Evolutionary conservation across 345 rosid genomes (phyloP).

Genomic region (Murraya koenigii): DNA sequence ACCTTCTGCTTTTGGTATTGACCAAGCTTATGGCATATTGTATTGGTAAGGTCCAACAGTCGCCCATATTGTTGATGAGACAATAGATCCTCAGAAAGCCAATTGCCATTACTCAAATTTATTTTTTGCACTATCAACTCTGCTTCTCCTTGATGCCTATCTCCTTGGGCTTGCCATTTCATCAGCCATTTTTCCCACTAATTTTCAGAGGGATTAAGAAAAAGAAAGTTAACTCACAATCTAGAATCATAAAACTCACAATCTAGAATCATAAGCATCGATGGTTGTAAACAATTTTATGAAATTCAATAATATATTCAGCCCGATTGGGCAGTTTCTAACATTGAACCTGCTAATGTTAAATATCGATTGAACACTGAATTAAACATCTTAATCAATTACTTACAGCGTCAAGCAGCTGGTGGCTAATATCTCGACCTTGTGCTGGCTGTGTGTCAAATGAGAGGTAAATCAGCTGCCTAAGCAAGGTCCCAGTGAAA

Average conservation of each 20-base stretch:
- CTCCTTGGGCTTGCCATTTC: conserved; percentile 57
- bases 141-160: conserved; percentile 45
- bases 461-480: conserved; percentile 51
- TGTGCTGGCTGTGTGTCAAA: conserved; percentile 48
- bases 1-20: too few species aligned
- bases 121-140: conserved; percentile 66
- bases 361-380: background rate
- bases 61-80: conserved; percentile 13
- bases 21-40: conserved; percentile 32
- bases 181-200: conserved; percentile 79
- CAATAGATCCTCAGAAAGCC: conserved; percentile 16
- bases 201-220: too few species aligned
- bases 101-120: conserved; percentile 30
- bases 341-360: too few species aligned
- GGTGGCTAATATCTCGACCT: conserved; percentile 48
- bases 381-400: too few species aligned
- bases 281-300: too few species aligned
- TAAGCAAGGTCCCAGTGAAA: conserved; percentile 36
- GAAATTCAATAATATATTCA: too few species aligned
- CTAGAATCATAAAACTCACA: too few species aligned
- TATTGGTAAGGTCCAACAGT: conserved; percentile 45
- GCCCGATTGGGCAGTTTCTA: too few species aligned
- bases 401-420: conserved; percentile 60
- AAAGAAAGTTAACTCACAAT: too few species aligned
- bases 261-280: conserved; percentile 24